phyloP scores from a whole-genome alignment of 352 stramenopile genomes.

The Pythium aquatile region DNA sequence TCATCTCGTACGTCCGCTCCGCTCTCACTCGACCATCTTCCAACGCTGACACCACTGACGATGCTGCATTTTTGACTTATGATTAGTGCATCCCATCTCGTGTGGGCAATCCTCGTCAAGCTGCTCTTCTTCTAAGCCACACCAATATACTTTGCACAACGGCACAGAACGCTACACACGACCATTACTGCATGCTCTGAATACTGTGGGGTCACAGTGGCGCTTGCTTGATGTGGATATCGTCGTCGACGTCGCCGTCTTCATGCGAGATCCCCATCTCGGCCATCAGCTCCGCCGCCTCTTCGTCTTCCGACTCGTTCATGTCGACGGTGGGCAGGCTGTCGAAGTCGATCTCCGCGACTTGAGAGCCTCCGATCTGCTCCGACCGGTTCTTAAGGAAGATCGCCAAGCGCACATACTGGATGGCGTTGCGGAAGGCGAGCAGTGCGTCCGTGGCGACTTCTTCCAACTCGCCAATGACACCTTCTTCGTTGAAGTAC shows the following conservation, averaged over 20 bases:
- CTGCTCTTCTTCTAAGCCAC: conserved; percentile 78
- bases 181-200: not conserved
- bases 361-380: conserved; percentile 25
- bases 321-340: conserved; percentile 9
- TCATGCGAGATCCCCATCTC: conserved; percentile 17
- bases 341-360: conserved; percentile 30
- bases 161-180: conserved; percentile 1
- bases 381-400: conserved; percentile 64
- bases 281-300: conserved; percentile 15
- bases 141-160: conserved; percentile 5
- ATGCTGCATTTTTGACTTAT: conserved; percentile 1
- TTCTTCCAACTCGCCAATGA: conserved; percentile 82
- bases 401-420: conserved; percentile 79
- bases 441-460: conserved; percentile 75
- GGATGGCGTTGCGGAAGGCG: conserved; percentile 70
- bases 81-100: conserved; percentile 65
- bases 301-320: conserved; percentile 18
- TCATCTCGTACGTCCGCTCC: conserved; percentile 60
- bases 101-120: conserved; percentile 86
- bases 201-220: not conserved
- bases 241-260: conserved; percentile 13
- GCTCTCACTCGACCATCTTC: not conserved
- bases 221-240: conserved; percentile 4
- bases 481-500: conserved; percentile 84
- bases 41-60: not conserved